Conservation (phyloP, 176 grass and related monocot species). For the Rhynchospora breviuscula region DNA sequence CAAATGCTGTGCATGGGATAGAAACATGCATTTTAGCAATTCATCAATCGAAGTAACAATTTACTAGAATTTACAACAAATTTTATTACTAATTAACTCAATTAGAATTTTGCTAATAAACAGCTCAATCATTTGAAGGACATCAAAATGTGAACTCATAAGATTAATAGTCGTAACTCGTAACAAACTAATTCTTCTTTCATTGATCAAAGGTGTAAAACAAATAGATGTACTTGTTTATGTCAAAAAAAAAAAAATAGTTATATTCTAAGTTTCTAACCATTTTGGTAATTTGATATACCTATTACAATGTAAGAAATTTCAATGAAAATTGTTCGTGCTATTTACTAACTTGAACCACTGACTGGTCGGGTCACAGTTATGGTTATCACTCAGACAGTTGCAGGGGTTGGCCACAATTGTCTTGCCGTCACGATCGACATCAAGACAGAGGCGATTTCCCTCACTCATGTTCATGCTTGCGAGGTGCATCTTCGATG, state of each 20-base stretch:
- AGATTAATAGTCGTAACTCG: neutral
- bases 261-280: neutral
- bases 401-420: conserved; percentile 61
- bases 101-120: neutral
- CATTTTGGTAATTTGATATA: neutral
- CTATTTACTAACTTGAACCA: conserved; percentile 85
- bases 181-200: neutral
- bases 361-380: conserved; percentile 66
- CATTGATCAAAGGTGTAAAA: neutral
- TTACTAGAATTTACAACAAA: no score
- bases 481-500: conserved; percentile 66
- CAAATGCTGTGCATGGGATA: no score
- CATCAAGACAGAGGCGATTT: conserved; percentile 58
- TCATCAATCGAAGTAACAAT: no score
- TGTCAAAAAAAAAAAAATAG: no score
- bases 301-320: neutral
- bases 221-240: neutral
- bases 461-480: neutral
- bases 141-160: neutral
- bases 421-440: conserved; percentile 48
- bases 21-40: no score
- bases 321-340: conserved; percentile 30
- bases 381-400: conserved; percentile 46
- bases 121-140: neutral
- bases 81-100: neutral